Conservation (phyloP, 129 eudicot species). For the Saussurea involucrata region DNA sequence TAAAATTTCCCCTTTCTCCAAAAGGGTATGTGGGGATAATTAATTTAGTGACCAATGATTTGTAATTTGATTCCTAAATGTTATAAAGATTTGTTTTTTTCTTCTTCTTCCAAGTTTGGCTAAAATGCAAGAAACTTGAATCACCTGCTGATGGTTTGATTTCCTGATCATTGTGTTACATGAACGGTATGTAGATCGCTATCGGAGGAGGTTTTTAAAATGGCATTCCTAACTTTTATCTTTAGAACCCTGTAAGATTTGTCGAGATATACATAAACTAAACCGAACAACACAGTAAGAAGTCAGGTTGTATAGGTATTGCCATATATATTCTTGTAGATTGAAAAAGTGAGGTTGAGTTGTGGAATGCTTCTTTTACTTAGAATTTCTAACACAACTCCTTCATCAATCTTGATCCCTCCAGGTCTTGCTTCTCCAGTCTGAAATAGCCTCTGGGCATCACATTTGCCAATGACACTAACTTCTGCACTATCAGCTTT, state of each 20-base stretch:
- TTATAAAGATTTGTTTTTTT: conserved; percentile 7
- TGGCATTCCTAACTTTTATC: conserved; percentile 16
- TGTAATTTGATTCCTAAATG: no score
- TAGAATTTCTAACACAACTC: conserved; percentile 71
- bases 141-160: not conserved
- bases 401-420: conserved; percentile 46
- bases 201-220: not conserved
- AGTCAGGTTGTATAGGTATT: conserved; percentile 40
- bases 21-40: not conserved
- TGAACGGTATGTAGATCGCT: not conserved
- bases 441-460: conserved; percentile 75
- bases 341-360: conserved; percentile 53
- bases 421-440: conserved; percentile 65
- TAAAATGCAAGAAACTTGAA: no score
- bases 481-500: conserved; percentile 62
- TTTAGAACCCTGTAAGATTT: no score
- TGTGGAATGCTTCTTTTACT: conserved; percentile 82
- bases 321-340: conserved; percentile 72
- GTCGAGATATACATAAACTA: no score
- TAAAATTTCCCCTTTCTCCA: conserved; percentile 4
- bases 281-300: not conserved
- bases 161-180: not conserved
- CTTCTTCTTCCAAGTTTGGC: no score
- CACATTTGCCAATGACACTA: conserved; percentile 76
- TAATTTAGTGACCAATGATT: no score